Evolutionary conservation across 2,329 filamentous ascomycete species (phyloP).

Genomic region (Claviceps pazoutovae): DNA sequence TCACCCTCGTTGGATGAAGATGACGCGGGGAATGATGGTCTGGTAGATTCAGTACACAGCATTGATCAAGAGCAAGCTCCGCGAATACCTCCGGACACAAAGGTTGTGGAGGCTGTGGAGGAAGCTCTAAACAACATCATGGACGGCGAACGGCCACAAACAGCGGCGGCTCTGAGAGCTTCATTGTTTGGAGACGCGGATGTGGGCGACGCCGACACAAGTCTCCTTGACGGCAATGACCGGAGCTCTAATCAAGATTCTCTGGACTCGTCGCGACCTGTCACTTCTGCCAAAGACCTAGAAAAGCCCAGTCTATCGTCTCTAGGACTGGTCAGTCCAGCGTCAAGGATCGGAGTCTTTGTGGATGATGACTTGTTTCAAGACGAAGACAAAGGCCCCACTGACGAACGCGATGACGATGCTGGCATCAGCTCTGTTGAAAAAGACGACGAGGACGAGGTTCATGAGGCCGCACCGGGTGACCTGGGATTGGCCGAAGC

Average conservation of each 20-base stretch:
- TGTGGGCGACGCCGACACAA: conserved; percentile 26
- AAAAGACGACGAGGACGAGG: conserved; percentile 58
- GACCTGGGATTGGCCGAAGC: conserved; percentile 89
- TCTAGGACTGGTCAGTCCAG: conserved; percentile 75
- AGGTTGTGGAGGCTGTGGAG: conserved; percentile 86
- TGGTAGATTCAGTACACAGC: conserved; percentile 61
- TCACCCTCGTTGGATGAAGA: conserved; percentile 69
- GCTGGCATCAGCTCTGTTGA: conserved; percentile 38
- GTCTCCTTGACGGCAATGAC: conserved; percentile 38
- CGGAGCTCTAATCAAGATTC: conserved; percentile 49
- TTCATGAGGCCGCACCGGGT: conserved; percentile 87
- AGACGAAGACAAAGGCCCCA: conserved; percentile 72
- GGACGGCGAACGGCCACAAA: conserved; percentile 55
- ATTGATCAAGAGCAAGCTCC: conserved; percentile 50
- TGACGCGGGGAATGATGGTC: conserved; percentile 55
- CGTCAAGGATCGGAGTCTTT: conserved; percentile 83
- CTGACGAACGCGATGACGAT: conserved; percentile 67
- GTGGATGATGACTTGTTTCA: conserved; percentile 85
- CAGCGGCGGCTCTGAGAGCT: conserved; percentile 48
- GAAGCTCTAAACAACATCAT: conserved; percentile 85
- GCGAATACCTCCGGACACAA: conserved; percentile 53
- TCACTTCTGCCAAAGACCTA: conserved; percentile 26
- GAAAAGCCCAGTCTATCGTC: conserved; percentile 82
- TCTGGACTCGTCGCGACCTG: conserved; percentile 33
- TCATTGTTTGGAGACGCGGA: conserved; percentile 43